Evolutionary conservation across 2,329 filamentous ascomycete genomes (phyloP).

Genomic region (Exophiala lecanii-corni): DNA sequence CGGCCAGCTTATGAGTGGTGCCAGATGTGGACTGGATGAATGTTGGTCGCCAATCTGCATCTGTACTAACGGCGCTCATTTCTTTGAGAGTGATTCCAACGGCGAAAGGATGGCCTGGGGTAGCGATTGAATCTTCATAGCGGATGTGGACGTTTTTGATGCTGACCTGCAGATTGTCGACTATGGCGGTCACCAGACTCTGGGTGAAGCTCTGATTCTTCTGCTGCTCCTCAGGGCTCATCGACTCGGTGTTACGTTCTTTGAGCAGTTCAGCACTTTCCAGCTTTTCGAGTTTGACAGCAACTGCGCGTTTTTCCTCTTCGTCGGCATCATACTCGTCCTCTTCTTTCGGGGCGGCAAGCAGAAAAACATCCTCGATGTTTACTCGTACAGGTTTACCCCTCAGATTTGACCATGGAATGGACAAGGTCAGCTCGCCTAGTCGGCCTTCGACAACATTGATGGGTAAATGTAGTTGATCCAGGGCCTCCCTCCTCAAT

Average conservation of each 20-base stretch:
- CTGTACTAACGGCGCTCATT: slow-evolving; percentile 94
- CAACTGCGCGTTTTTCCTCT: slow-evolving; percentile 77
- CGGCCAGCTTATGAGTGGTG: slow-evolving; percentile 90
- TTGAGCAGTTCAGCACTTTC: slow-evolving; percentile 94
- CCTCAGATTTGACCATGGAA: slow-evolving; percentile 95
- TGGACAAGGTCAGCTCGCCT: slow-evolving; percentile 82
- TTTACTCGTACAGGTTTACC: slow-evolving; percentile 91
- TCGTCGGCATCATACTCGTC: slow-evolving; percentile 89
- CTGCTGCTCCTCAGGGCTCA: slow-evolving; percentile 92
- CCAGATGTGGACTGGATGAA: slow-evolving; percentile 84
- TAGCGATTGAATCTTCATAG: slow-evolving; percentile 95
- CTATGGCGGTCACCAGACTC: slow-evolving; percentile 90
- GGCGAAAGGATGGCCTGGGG: slow-evolving; percentile 90
- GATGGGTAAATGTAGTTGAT: slow-evolving; percentile 92
- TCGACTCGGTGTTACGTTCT: slow-evolving; percentile 84
- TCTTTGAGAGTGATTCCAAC: slow-evolving; percentile 89
- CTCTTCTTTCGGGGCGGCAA: slow-evolving; percentile 94
- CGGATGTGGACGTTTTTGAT: slow-evolving; percentile 98
- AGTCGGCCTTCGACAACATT: slow-evolving; percentile 96
- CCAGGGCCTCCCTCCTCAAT: slow-evolving; percentile 87
- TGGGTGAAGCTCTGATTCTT: slow-evolving; percentile 98
- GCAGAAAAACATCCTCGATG: slow-evolving; percentile 93
- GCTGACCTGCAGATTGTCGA: slow-evolving; percentile 95
- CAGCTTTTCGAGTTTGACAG: slow-evolving; percentile 98
- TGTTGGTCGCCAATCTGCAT: slow-evolving; percentile 89